Percentiles rank a stretch among this genome's conserved stretches.
These are phyloP conservation scores for Umbelopsis sp. DNA, from an alignment of 371 early-diverging fungal genomes.

Conservation along the genomic window DNA sequence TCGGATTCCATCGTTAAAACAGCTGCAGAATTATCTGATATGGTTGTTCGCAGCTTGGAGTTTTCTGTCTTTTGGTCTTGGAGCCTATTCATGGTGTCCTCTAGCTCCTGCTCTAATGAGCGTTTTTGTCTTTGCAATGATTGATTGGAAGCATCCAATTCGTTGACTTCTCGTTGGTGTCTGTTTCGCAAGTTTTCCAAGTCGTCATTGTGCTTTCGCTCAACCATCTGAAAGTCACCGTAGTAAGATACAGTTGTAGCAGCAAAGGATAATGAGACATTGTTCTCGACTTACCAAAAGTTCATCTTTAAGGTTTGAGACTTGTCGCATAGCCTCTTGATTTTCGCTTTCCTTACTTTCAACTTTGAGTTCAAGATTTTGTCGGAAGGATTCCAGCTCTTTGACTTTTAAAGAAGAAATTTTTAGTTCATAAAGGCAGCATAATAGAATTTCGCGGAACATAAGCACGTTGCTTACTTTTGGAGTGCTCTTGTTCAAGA, in stretches of 20 bases:
- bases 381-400: constrained; percentile 55
- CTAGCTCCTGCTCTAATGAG: constrained; percentile 38
- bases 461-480: constrained; percentile 26
- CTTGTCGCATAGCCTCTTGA: constrained; percentile 46
- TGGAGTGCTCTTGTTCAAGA: constrained; percentile 32
- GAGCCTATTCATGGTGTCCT: constrained; percentile 26
- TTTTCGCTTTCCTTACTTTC: constrained; percentile 63
- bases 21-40: constrained; percentile 49
- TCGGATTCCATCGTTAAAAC: constrained; percentile 51
- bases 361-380: constrained; percentile 57
- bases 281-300: constrained; percentile 30
- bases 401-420: constrained; percentile 34
- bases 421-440: neutral
- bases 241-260: neutral
- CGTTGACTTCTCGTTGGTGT: constrained; percentile 45
- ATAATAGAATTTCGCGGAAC: neutral
- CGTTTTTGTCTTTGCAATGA: constrained; percentile 41
- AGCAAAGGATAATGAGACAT: neutral
- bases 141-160: constrained; percentile 44
- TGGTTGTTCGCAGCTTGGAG: constrained; percentile 27
- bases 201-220: constrained; percentile 53
- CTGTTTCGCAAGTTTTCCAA: constrained; percentile 39
- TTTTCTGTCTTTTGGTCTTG: constrained; percentile 30
- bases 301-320: constrained; percentile 49
- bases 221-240: constrained; percentile 21